Conservation (phyloP, 2,329 filamentous ascomycete genomes). For the Cyphellophora attinorum region DNA sequence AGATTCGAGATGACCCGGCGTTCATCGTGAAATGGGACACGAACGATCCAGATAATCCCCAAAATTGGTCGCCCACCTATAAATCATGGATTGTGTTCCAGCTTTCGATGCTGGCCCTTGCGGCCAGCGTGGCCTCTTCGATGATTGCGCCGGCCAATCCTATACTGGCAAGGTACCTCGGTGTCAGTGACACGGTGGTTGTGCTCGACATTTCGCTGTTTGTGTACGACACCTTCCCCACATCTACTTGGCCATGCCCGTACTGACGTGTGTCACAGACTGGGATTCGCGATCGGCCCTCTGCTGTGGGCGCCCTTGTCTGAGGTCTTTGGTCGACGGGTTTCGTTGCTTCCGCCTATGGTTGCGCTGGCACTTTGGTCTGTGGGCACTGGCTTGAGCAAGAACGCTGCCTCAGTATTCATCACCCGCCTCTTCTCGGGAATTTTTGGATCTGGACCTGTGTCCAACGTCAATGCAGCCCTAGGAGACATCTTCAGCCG, state of each 20-base stretch:
- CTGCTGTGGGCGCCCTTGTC: slow-evolving; percentile 31
- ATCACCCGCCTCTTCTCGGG: slow-evolving; percentile 36
- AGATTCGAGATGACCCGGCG: background rate
- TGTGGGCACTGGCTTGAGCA: slow-evolving; percentile 34
- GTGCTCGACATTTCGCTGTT: slow-evolving; percentile 40
- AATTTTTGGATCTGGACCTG: slow-evolving; percentile 33
- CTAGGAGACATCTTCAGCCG: slow-evolving; percentile 34
- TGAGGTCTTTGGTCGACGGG: slow-evolving; percentile 37
- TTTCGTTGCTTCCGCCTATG: slow-evolving; percentile 34
- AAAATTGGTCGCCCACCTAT: slow-evolving; percentile 34
- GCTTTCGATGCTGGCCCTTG: slow-evolving; percentile 41
- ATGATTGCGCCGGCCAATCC: slow-evolving; percentile 40
- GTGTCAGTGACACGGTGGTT: slow-evolving; percentile 33
- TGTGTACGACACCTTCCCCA: no score
- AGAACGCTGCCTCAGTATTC: slow-evolving; percentile 27
- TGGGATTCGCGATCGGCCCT: background rate
- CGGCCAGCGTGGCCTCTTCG: slow-evolving; percentile 39
- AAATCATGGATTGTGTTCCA: slow-evolving; percentile 41
- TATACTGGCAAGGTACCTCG: slow-evolving; percentile 32
- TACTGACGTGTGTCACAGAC: no score
- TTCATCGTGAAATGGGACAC: background rate
- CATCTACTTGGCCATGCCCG: no score
- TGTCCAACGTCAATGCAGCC: slow-evolving; percentile 34
- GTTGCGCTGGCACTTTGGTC: slow-evolving; percentile 35
- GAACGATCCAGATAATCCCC: slow-evolving; percentile 29